These are phyloP conservation scores for Trypanosoma rangeli DNA, from an alignment of 208 protist species.

Conservation along the genomic window DNA sequence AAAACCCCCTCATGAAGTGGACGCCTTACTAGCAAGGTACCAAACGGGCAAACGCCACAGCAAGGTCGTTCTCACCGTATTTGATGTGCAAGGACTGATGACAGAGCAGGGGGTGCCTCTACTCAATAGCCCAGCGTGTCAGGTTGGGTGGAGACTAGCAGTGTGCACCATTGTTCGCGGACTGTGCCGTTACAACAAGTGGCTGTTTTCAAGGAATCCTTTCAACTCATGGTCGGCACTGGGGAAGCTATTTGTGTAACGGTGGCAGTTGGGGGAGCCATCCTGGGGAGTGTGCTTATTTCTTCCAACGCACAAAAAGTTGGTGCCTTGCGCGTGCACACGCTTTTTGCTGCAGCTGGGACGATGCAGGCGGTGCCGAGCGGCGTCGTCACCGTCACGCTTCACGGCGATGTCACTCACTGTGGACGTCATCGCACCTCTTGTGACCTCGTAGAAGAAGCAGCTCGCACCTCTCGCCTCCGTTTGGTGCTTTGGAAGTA, in stretches of 20 bases:
- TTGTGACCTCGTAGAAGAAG: slow-evolving; percentile 8
- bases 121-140: slow-evolving; percentile 11
- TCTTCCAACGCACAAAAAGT: neutral
- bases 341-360: slow-evolving; percentile 19
- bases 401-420: slow-evolving; percentile 23
- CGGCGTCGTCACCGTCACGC: slow-evolving; percentile 20
- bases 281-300: slow-evolving; percentile 18
- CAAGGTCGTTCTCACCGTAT: slow-evolving; percentile 12
- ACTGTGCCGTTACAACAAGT: slow-evolving; percentile 7
- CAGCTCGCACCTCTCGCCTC: slow-evolving; percentile 4
- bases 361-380: slow-evolving; percentile 20
- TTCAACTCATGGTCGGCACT: slow-evolving; percentile 5
- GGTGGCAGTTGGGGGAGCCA: slow-evolving; percentile 6
- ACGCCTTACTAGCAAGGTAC: slow-evolving; percentile 11
- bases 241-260: slow-evolving; percentile 13
- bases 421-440: slow-evolving; percentile 33
- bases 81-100: slow-evolving; percentile 17
- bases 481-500: slow-evolving; percentile 25
- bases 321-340: slow-evolving; percentile 9
- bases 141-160: slow-evolving; percentile 11
- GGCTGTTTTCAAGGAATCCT: slow-evolving; percentile 23
- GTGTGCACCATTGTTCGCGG: neutral
- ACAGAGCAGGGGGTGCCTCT: slow-evolving; percentile 11
- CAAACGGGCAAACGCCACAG: neutral
- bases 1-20: slow-evolving; percentile 9